Evolutionary conservation across 176 grass and related monocot genomes (phyloP), one percentile per base, ranked within the genome.

Genomic region (Oryza glumipatula): DNA sequence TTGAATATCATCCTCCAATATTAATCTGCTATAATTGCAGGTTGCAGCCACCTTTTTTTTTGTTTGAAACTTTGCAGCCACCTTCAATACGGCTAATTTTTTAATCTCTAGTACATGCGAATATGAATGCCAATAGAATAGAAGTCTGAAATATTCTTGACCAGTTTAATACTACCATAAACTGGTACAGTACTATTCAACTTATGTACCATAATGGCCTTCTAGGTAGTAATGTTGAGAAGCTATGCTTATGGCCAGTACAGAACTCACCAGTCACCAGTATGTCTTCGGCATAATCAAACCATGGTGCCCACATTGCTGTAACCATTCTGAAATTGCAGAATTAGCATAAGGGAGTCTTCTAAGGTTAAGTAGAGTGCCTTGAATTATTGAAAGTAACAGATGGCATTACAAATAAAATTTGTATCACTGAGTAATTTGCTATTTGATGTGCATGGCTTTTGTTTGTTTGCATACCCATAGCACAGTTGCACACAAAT

Each of bases 381-480:
- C 5, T 70, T 82, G 22, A 33, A 22, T 64, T 63, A 63, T 43
- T 35, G 17, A 81, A 61, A 69, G 67, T 52, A 13, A 35, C 12
- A 60, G 6, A 69, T 60, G 44, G 21, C 5, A 35, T 80, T 70
- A 76, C n/a, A 33, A 4, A 36, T 39, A 19, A 48, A 24, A 44
- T 5, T 10, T 77, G 65, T 77, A 6, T 32, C 41, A 22, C 24
- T 35, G 17, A 63, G 11, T 47, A 63, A 65, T 51, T 19, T 73
- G 56, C 17, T 54, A n/a, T 80, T 86, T 80, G 58, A 80, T 73
- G 69, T 67, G n/a, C n/a, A 9, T 66, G 22, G 1, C 21, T 5
- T 72, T 21, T 79, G 21, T 78, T 70, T 7, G 19, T 47, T 73
- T 78, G 45, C 22, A 54, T 69, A 79, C n/a, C 3, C 8, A 17